Base-by-base conservation (phyloP, 2,329 filamentous ascomycete genomes). In the Alternaria sp. region DNA sequence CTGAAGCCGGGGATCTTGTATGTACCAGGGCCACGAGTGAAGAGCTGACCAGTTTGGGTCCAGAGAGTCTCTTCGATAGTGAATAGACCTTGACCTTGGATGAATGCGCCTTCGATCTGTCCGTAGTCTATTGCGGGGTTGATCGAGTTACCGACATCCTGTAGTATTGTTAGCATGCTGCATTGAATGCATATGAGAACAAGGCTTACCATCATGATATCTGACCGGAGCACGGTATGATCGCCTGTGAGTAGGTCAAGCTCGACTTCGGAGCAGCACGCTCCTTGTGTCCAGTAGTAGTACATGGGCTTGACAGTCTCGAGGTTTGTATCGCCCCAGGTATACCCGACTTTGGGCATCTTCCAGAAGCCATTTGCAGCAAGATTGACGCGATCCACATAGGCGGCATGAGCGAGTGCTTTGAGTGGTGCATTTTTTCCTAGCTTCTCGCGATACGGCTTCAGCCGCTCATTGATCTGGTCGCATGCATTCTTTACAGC, bases 361-460 rank as follows among this genome's bases (percentile, higher is more conserved):
- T 94, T 95, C 85, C 97, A 99, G 80, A 95, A 97, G 0, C 94
- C 94, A 68, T 97, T 95, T 0, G 94, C 94, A 11, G 91, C 94
- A 8, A 99, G 87, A 70, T 98, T 98, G 65, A 97, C 92, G 3
- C 94, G 90, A 73, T 97, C 93, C 68, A 96, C 92, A 81, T 98
- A 99, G 1, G 94, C 94, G 0, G 92, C 91, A 69, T 93, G 90
- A 0, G 92, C 94, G 10, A 99, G 81, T 6, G 94, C 85, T 71
- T 92, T 92, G 90, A 98, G 92, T 0, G 87, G 85, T 0, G 93
- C 92, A 4, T 86, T 81, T 0, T 87, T 82, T 1, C 92, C 92
- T 6, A 96, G 83, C 74, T 91, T 93, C 77, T 92, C 89, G 14
- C 92, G 85, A 77, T 96, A 97, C 0, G 94, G 94, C 1, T 85